phyloP scores from a whole-genome alignment of 1,284 basidiomycete genomes.

The Ganoderma multipileum region DNA sequence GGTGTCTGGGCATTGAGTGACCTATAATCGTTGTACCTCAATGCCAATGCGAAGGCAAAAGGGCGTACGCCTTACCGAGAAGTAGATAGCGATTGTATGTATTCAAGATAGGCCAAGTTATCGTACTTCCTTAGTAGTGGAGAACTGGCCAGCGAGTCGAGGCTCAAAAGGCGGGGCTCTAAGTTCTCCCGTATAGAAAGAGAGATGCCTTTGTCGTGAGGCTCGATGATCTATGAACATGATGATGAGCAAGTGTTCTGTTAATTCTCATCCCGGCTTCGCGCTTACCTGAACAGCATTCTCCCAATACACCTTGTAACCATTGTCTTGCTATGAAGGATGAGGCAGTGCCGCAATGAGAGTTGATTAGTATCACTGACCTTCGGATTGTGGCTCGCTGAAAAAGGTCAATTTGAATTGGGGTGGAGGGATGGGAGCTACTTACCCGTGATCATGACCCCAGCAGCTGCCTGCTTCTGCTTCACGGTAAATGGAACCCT shows the following conservation, averaged over 20 bases:
- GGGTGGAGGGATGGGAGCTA: background rate
- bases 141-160: slow-evolving; percentile 30
- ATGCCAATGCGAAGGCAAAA: background rate
- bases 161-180: slow-evolving; percentile 58
- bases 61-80: slow-evolving; percentile 46
- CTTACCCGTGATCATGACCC: slow-evolving; percentile 87
- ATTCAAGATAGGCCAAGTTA: slow-evolving; percentile 59
- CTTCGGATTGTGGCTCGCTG: slow-evolving; percentile 88
- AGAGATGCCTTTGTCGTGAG: slow-evolving; percentile 81
- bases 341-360: background rate
- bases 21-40: slow-evolving; percentile 34
- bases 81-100: slow-evolving; percentile 49
- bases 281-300: slow-evolving; percentile 76
- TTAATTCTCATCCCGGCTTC: background rate
- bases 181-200: slow-evolving; percentile 67
- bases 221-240: slow-evolving; percentile 71
- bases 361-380: slow-evolving; percentile 42
- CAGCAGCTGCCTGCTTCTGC: slow-evolving; percentile 71
- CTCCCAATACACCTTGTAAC: slow-evolving; percentile 91
- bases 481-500: slow-evolving; percentile 84
- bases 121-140: slow-evolving; percentile 22
- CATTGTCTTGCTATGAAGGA: slow-evolving; percentile 75
- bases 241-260: background rate
- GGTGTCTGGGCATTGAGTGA: slow-evolving; percentile 37
- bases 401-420: slow-evolving; percentile 3